Conservation (phyloP, 2,329 filamentous ascomycete genomes). For the Fusarium keratoplasticum region DNA sequence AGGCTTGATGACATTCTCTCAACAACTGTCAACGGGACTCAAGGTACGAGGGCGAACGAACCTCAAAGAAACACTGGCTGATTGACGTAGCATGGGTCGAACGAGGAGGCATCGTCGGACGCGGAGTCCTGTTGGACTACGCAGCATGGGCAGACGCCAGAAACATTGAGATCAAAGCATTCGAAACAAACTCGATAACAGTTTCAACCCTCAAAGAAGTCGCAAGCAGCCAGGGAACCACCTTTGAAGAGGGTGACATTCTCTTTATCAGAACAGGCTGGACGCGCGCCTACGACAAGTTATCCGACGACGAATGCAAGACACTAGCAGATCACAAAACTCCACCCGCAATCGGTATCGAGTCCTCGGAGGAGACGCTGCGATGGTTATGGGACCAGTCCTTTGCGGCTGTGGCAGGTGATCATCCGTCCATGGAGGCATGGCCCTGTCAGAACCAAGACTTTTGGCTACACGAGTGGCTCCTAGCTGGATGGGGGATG, state of each 20-base stretch:
- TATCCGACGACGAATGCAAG: conserved; percentile 51
- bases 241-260: conserved; percentile 64
- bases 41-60: conserved; percentile 27
- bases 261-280: conserved; percentile 67
- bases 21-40: conserved; percentile 44
- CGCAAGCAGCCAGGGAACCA: conserved; percentile 55
- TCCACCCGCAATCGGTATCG: conserved; percentile 55
- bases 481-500: conserved; percentile 63
- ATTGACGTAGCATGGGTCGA: conserved; percentile 19
- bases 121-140: conserved; percentile 66
- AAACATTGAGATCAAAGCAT: conserved; percentile 51
- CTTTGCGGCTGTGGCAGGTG: conserved; percentile 68
- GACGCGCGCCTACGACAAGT: conserved; percentile 55
- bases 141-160: conserved; percentile 56
- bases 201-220: conserved; percentile 56
- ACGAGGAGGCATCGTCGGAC: conserved; percentile 59
- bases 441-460: conserved; percentile 53
- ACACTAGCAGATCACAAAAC: conserved; percentile 47
- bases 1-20: conserved; percentile 58
- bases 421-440: conserved; percentile 65
- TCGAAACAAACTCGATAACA: conserved; percentile 57
- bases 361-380: conserved; percentile 60
- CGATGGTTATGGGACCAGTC: conserved; percentile 68
- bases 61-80: background rate
- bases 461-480: conserved; percentile 56